Evolutionary conservation across 108 stramenopile species (phyloP).

Genomic region (Pseudonitzschia delicatissima): DNA sequence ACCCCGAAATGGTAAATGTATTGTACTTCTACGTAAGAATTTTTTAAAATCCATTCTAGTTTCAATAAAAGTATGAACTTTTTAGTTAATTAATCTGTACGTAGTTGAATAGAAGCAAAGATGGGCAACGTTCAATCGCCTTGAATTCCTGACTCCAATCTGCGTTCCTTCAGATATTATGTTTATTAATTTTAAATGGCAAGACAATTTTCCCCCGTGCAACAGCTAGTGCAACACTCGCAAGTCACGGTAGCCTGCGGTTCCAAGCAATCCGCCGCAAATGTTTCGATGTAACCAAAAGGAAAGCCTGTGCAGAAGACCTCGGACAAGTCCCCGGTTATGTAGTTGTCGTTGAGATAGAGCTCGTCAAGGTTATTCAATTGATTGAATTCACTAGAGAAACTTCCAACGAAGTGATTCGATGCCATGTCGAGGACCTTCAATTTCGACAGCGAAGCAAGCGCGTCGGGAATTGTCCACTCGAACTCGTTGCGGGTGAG

Average conservation of each 20-base stretch:
- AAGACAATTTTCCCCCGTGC: conserved; percentile 5
- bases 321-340: conserved; percentile 10
- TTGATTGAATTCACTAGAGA: conserved; percentile 24
- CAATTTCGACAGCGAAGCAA: conserved; percentile 30
- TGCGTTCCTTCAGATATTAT: too few species aligned
- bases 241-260: conserved; percentile 31
- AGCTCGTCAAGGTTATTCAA: conserved; percentile 28
- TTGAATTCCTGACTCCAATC: too few species aligned
- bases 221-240: conserved; percentile 43
- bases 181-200: not conserved
- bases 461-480: conserved; percentile 44
- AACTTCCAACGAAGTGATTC: conserved; percentile 37
- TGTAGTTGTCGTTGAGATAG: conserved; percentile 13
- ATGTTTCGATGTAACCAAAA: not conserved
- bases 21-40: too few species aligned
- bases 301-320: conserved; percentile 13
- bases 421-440: conserved; percentile 44
- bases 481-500: conserved; percentile 45
- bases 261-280: conserved; percentile 33
- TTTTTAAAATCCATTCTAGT: too few species aligned
- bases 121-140: too few species aligned
- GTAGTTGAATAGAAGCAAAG: too few species aligned
- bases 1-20: too few species aligned
- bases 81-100: too few species aligned
- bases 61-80: too few species aligned